Evolutionary conservation across 176 grass and related monocot genomes (phyloP).

Genomic region (Musa itinerans): DNA sequence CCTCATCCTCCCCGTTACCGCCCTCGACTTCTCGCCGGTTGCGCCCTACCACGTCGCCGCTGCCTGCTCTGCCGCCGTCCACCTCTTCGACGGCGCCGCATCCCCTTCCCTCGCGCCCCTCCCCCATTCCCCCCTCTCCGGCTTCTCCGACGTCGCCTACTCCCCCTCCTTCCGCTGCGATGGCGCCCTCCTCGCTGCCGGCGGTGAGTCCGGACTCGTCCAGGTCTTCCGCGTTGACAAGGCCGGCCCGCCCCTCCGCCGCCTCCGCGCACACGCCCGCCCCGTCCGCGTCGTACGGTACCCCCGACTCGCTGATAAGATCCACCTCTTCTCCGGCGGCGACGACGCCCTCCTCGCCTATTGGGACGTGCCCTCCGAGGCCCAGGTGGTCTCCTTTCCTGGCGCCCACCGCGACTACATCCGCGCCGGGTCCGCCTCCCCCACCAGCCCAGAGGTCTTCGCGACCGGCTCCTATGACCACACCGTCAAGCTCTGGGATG

Average conservation of each 20-base stretch:
- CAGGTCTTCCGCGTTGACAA: conserved; percentile 70
- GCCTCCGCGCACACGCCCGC: conserved; percentile 48
- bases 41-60: conserved; percentile 40
- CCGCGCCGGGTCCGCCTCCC: conserved; percentile 59
- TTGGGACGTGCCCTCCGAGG: conserved; percentile 83
- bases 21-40: conserved; percentile 55
- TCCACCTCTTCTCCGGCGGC: conserved; percentile 25
- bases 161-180: conserved; percentile 88
- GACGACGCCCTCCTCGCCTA: conserved; percentile 67
- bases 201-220: conserved; percentile 53
- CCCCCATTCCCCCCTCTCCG: conserved; percentile 28
- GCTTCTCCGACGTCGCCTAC: conserved; percentile 48
- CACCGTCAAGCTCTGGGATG: conserved; percentile 73
- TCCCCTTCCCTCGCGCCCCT: conserved; percentile 8
- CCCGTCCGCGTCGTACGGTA: conserved; percentile 34
- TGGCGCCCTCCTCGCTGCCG: conserved; percentile 62
- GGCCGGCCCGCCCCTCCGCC: conserved; percentile 34
- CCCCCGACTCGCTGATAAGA: background rate
- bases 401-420: conserved; percentile 76
- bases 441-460: conserved; percentile 47
- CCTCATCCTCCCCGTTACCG: conserved; percentile 46
- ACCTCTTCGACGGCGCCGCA: conserved; percentile 37
- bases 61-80: conserved; percentile 41
- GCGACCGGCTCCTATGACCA: conserved; percentile 81
- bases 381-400: conserved; percentile 45